A percentile compares a stretch with the other conserved stretches of the same genome.
These are phyloP conservation scores for Solanum piurae DNA, from an alignment of 257 asterid species.

Conservation along the genomic window DNA sequence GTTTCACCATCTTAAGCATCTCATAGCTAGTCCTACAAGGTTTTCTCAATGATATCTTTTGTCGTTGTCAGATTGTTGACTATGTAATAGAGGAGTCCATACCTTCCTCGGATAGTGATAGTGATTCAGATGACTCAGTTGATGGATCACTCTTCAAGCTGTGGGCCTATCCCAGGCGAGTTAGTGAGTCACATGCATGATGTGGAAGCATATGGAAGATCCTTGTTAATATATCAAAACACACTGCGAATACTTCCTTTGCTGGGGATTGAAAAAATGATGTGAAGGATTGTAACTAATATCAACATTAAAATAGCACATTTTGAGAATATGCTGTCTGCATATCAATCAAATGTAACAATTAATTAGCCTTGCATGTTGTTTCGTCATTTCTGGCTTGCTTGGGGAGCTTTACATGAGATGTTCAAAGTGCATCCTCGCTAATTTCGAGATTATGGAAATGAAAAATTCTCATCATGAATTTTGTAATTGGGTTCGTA, in stretches of 20 bases:
- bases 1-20: neutral
- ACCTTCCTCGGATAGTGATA: slow-evolving; percentile 46
- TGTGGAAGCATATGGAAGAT: neutral
- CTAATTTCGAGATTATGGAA: neutral
- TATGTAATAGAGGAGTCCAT: slow-evolving; percentile 27
- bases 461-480: neutral
- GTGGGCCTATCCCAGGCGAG: slow-evolving; percentile 55
- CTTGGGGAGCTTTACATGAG: neutral
- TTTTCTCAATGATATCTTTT: neutral
- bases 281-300: neutral
- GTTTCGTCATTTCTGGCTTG: neutral
- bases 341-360: neutral
- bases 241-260: neutral
- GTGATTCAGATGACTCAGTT: slow-evolving; percentile 50
- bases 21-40: neutral
- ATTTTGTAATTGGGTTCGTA: neutral
- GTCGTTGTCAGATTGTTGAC: slow-evolving; percentile 42
- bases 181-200: neutral
- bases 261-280: neutral
- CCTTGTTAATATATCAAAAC: neutral
- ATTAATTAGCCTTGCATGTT: neutral
- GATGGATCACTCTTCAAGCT: slow-evolving; percentile 25
- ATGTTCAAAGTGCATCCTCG: neutral
- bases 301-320: neutral
- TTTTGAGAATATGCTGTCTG: neutral